Base-by-base conservation (phyloP, 257 asterid genomes). In the Solanum tarijense region DNA sequence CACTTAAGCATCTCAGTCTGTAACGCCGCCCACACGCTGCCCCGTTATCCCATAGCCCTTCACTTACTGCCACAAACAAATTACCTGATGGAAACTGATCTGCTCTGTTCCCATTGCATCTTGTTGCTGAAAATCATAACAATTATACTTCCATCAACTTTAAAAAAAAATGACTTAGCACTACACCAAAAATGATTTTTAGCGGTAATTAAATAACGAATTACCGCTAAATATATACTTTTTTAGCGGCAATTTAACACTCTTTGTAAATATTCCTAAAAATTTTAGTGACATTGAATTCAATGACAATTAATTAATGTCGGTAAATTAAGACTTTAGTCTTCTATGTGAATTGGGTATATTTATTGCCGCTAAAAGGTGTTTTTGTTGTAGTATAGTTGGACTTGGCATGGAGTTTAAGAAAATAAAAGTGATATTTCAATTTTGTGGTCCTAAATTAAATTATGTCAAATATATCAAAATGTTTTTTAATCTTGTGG, bases 1-100 rank as follows among this genome's bases (percentile, higher is more conserved):
- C 97, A 23, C 96, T 94, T 5, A 95, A 73, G 75, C 97, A 94
- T 87, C 92, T 90, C 86, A 94, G 20, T 13, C 97, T 88, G 89
- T 94, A 94, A 0, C 96, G 92, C 18, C 96, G 89, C 11, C 96
- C 97, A 35, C 97, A 94, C 2, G 98, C 97, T 4, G 98, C 98
- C 11, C 96, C 97, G 36, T 95, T 95, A 82, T 95, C 98, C 97
- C 96, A 95, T 84, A 95, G 87, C 86, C 94, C 98, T 85, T 94
- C 95, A 2, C 96, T 90, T 41, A 93, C 98, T 7, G 92, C 89
- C 38, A 92, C 95, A 84, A 95, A 95, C 10, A 95, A 89, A 90
- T 95, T 95, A 7, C 97, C 97, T 9, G 95, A 75, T 13, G 98
- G 98, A 85, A 94, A 95, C 38, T 95, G 98, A 38, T 94, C 98